Evolutionary conservation across 2,329 filamentous ascomycete genomes (phyloP), one percentile per base, ranked within the genome.

Genomic region (Myriosclerotinia scirpicola): DNA sequence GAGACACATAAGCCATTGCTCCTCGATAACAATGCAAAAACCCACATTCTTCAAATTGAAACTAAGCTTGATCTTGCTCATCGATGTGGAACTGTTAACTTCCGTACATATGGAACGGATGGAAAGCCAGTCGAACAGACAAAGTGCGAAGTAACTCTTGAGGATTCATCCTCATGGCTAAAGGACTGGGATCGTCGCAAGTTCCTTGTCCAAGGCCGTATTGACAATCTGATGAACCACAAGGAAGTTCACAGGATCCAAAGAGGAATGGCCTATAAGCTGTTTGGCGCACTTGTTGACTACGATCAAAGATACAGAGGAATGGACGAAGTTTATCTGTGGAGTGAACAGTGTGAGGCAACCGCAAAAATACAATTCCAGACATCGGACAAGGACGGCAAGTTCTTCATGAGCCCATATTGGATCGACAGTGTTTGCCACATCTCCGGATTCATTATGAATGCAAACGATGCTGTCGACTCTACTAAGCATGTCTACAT

Each of bases 211-310:
- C 76, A 66, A 54, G 64, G 64, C 9, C 66, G 71, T 26, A 69
- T 69, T 20, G 65, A 89, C 88, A 69, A 36, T 68, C 61, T 63
- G 53, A 68, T 68, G 53, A 67, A 38, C 38, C 67, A 67, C 50
- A 67, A 69, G 36, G 64, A 69, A 30, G 88, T 89, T 42, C 89
- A 90, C 76, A 89, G 90, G 78, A 84, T 93, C 68, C 85, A 89
- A 58, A 86, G 89, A 36, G 89, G 84, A 52, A 17, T 92, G 80
- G 88, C 89, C 22, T 94, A 94, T 83, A 93, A 92, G 79, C 83
- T 88, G 64, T 84, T 83, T 70, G 79, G 80, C 48, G 80, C 83
- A 53, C 78, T 87, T 0, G 84, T 86, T 7, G 83, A 85, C 73
- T 87, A 86, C 69, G 78, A 80, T 26, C 76, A 72, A 12, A 78